A percentile compares a stretch with the other conserved stretches of the same genome.
phyloP scores from a whole-genome alignment of 2,329 filamentous ascomycete species.

The Clathrospora elynae region DNA sequence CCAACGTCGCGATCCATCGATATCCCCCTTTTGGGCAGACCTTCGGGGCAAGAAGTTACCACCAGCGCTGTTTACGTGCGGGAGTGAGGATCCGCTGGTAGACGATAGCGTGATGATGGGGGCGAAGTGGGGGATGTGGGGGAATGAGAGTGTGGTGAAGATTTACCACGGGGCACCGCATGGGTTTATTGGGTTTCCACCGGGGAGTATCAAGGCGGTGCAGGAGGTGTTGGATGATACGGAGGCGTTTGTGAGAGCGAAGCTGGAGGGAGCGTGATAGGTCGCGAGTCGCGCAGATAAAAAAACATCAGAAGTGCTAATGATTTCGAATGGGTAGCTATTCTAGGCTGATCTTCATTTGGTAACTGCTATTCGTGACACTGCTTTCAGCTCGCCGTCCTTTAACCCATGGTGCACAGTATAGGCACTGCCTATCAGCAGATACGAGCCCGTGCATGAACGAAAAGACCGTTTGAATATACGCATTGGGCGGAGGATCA shows the following conservation, averaged over 20 bases:
- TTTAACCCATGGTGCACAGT: too few species aligned
- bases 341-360: too few species aligned
- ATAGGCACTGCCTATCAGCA: too few species aligned
- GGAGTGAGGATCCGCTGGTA: constrained; percentile 60
- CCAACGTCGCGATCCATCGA: constrained; percentile 51
- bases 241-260: constrained; percentile 46
- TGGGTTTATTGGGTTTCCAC: constrained; percentile 55
- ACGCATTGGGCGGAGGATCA: too few species aligned
- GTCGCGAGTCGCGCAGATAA: background rate
- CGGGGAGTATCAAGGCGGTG: constrained; percentile 43
- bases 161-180: constrained; percentile 61
- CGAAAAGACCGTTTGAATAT: too few species aligned
- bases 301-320: too few species aligned
- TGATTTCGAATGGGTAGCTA: too few species aligned
- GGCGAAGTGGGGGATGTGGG: constrained; percentile 59
- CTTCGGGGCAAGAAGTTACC: constrained; percentile 50
- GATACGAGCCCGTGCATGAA: too few species aligned
- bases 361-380: too few species aligned
- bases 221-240: constrained; percentile 50
- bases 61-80: constrained; percentile 60
- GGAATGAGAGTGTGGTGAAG: constrained; percentile 58
- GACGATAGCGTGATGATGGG: constrained; percentile 61
- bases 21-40: constrained; percentile 59
- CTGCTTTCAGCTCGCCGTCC: too few species aligned
- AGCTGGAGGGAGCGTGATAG: constrained; percentile 21